A percentile compares a stretch with the other conserved stretches of the same genome.
These are phyloP conservation scores for Stagonosporopsis tanaceti DNA, from an alignment of 2,329 filamentous ascomycete species.

Conservation along the genomic window DNA sequence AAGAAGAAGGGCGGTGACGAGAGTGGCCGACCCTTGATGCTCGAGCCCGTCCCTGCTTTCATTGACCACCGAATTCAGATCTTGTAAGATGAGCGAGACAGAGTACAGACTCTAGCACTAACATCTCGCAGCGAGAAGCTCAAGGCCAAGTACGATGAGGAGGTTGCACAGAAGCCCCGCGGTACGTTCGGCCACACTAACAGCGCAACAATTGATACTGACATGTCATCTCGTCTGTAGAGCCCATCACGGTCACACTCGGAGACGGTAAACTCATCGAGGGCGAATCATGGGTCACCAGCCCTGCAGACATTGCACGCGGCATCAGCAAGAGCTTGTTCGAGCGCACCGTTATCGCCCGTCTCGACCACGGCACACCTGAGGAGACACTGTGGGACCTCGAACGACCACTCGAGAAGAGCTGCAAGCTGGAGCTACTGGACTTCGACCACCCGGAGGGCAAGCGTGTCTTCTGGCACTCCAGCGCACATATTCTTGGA, in stretches of 20 bases:
- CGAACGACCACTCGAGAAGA: constrained; percentile 86
- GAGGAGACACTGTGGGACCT: constrained; percentile 87
- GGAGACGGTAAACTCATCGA: constrained; percentile 74
- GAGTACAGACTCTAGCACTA: constrained; percentile 8
- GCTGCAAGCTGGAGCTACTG: constrained; percentile 83
- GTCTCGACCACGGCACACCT: constrained; percentile 78
- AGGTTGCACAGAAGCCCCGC: constrained; percentile 73
- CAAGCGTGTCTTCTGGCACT: constrained; percentile 98
- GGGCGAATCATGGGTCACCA: constrained; percentile 91
- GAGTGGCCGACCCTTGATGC: constrained; percentile 56
- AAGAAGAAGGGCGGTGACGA: constrained; percentile 50
- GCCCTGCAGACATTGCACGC: constrained; percentile 78
- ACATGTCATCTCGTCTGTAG: constrained; percentile 41
- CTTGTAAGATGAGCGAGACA: constrained; percentile 59
- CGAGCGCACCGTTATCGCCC: constrained; percentile 86
- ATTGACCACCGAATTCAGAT: constrained; percentile 84
- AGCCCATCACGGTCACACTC: constrained; percentile 77
- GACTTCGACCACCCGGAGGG: constrained; percentile 80
- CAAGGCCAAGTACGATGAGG: constrained; percentile 82
- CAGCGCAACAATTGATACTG: constrained; percentile 17
- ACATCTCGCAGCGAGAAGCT: constrained; percentile 68
- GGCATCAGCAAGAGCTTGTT: constrained; percentile 84
- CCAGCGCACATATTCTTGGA: constrained; percentile 92
- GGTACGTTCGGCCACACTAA: constrained; percentile 33
- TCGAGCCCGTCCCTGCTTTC: constrained; percentile 71